Evolutionary conservation across 192 early-diverging fungal species (phyloP).

Genomic region (Coemansia sp.): DNA sequence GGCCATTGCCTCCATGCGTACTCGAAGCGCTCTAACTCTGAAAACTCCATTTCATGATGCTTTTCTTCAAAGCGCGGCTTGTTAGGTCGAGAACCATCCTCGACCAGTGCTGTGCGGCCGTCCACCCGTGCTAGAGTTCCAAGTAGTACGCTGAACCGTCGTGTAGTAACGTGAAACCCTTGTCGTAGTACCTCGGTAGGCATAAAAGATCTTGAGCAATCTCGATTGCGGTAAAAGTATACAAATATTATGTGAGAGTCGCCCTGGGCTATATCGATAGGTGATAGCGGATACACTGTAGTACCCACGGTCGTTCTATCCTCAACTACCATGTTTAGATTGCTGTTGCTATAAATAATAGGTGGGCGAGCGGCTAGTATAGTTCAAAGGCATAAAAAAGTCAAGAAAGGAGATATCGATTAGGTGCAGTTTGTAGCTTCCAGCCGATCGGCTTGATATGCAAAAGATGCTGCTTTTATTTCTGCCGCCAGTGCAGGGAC

Average conservation of each 20-base stretch:
- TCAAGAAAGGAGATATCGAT: not conserved
- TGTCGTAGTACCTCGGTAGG: conserved; percentile 5
- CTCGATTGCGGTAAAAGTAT: conserved; percentile 21
- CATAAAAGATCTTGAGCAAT: conserved; percentile 5
- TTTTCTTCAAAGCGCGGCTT: conserved; percentile 14
- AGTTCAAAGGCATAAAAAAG: not conserved
- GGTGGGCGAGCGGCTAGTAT: not conserved
- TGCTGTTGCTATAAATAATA: not conserved
- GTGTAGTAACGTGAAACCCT: conserved; percentile 5
- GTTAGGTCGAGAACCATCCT: not conserved
- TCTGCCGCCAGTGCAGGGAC: not conserved
- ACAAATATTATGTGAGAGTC: conserved; percentile 29
- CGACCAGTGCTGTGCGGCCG: not conserved
- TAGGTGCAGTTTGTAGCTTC: not conserved
- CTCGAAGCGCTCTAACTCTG: not conserved
- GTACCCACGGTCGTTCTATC: not conserved
- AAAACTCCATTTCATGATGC: not conserved
- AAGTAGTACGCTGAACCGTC: conserved; percentile 19
- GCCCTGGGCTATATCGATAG: conserved; percentile 18
- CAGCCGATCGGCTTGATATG: not conserved
- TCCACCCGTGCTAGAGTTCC: not conserved
- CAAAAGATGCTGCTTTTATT: not conserved
- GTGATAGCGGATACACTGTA: conserved; percentile 9
- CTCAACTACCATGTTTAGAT: not conserved
- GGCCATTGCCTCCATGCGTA: conserved; percentile 21